Base-by-base conservation (phyloP, 106 monocot genomes). In the Dendrobium catenatum region DNA sequence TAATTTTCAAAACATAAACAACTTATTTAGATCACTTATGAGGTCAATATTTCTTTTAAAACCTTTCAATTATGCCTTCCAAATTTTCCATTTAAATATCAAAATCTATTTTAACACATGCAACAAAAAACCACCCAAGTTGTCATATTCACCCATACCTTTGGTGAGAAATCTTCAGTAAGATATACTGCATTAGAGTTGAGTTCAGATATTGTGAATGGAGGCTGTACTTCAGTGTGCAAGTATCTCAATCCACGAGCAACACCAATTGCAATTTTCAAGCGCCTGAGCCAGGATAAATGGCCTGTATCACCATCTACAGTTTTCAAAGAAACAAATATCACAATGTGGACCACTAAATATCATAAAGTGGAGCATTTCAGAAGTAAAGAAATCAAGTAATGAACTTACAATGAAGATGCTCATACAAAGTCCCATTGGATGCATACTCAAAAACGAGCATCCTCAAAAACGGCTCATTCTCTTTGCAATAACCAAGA, bases 121-220 rank as follows among this genome's bases (percentile, higher is more conserved):
- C 24, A 64, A 64, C 20, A 64, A n/a, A 72, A 68, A 46, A 72
- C 37, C 37, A 1, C n/a, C 17, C 20, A 17, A 74, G 74, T 18
- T 42, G 43, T 74, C 43, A 74, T n/a, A 11, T 74, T 42, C 44
- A 74, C 41, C 16, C 20, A 59, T 86, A 98, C 98, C 95, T 98
- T 98, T 26, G 98, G 98, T 84, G 95, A 91, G 80, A 98, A 98
- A 82, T 98, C 95, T 85, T 98, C 98, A 61, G 94, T 95, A 40
- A 98, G 93, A 86, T 95, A 93, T 33, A 95, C 87, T 15, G 91
- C 70, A 83, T 82, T 88, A 13, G 98, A 98, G 42, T 89, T 91
- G 79, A 98, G 82, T 41, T 89, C 91, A 44, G 92, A 88, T 72
- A 98, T 75, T 72, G 88, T 87, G 75, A 93, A 93, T 6, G 98